These are phyloP conservation scores for Rhodosporidiobolus odoratus DNA, from an alignment of 768 basidiomycete genomes.

Conservation along the genomic window DNA sequence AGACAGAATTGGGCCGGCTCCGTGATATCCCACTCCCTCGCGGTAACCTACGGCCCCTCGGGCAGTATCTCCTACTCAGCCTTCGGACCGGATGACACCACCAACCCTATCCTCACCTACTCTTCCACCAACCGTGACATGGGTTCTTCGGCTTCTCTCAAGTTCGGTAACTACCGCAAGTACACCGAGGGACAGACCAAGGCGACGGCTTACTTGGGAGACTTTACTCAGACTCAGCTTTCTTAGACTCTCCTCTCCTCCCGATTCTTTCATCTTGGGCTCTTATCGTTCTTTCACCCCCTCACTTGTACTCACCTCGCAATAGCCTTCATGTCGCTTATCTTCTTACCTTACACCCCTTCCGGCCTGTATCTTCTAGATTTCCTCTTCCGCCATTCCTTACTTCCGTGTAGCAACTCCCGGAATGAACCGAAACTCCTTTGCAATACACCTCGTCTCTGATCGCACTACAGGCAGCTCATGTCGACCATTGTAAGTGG, in stretches of 20 bases:
- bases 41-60: constrained; percentile 20
- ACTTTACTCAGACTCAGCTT: constrained; percentile 1
- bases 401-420: too few species aligned
- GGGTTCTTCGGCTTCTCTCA: constrained; percentile 18
- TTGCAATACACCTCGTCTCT: too few species aligned
- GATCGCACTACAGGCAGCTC: too few species aligned
- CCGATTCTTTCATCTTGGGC: neutral
- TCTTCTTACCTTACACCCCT: too few species aligned
- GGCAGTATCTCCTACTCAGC: constrained; percentile 22
- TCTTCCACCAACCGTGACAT: constrained; percentile 13
- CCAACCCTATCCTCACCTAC: neutral
- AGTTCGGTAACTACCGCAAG: constrained; percentile 23
- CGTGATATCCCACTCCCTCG: constrained; percentile 1
- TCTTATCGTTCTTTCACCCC: too few species aligned
- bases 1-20: constrained; percentile 20
- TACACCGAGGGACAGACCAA: neutral
- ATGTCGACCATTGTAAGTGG: too few species aligned
- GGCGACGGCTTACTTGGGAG: constrained; percentile 13
- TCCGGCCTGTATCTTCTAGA: too few species aligned
- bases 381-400: too few species aligned
- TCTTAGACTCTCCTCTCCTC: neutral
- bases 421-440: too few species aligned
- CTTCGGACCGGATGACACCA: neutral
- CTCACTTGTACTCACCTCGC: too few species aligned
- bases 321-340: too few species aligned